These are phyloP conservation scores for Leccinum griseonigrum DNA, from an alignment of 1,284 basidiomycete genomes.

Conservation along the genomic window DNA sequence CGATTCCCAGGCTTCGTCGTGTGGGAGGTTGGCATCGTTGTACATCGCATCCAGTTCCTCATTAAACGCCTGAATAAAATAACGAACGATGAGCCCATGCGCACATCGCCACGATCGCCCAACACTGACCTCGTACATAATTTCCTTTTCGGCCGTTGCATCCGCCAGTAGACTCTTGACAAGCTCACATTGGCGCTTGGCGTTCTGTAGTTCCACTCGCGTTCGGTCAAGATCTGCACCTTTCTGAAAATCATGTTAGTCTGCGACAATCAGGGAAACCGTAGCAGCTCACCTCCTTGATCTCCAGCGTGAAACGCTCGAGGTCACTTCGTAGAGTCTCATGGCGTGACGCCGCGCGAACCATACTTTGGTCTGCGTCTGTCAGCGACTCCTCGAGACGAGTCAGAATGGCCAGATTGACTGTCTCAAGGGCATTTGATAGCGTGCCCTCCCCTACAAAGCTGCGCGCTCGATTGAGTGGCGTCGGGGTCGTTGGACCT, in stretches of 20 bases:
- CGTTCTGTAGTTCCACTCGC: conserved; percentile 63
- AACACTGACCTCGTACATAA: conserved; percentile 79
- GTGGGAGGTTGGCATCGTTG: conserved; percentile 73
- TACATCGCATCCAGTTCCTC: conserved; percentile 90
- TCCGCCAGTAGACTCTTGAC: conserved; percentile 74
- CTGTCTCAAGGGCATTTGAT: conserved; percentile 23
- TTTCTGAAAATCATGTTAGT: conserved; percentile 39
- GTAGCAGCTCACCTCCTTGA: conserved; percentile 51
- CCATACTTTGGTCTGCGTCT: conserved; percentile 57
- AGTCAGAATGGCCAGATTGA: conserved; percentile 28
- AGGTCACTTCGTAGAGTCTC: conserved; percentile 51
- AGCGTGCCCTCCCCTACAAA: conserved; percentile 26
- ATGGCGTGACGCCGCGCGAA: conserved; percentile 49
- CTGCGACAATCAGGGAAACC: not conserved
- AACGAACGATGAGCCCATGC: conserved; percentile 12
- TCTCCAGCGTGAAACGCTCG: conserved; percentile 44
- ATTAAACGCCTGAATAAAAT: conserved; percentile 72
- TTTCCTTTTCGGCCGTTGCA: conserved; percentile 82
- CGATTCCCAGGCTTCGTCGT: conserved; percentile 74
- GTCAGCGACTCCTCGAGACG: conserved; percentile 49
- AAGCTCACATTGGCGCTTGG: conserved; percentile 71
- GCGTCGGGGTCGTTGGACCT: conserved; percentile 29
- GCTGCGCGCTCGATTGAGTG: conserved; percentile 42
- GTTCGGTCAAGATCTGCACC: conserved; percentile 56
- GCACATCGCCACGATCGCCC: not conserved